These are phyloP conservation scores for Talaromyces atroroseus DNA, from an alignment of 2,329 filamentous ascomycete species.

Conservation along the genomic window DNA sequence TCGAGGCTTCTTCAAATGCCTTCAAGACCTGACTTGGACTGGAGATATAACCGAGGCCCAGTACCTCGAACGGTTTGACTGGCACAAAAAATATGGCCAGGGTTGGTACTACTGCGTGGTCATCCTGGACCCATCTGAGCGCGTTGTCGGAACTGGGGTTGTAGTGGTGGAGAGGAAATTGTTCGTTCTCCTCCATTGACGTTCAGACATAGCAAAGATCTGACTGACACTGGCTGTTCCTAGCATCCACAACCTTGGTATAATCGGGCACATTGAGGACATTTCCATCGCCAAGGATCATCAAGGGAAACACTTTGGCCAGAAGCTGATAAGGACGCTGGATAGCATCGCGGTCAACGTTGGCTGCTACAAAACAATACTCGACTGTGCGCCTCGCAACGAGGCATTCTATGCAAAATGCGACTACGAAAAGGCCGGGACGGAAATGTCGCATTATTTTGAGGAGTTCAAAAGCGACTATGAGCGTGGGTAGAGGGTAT, in stretches of 20 bases:
- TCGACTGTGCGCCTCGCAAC: conserved; percentile 8
- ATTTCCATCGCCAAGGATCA: conserved; percentile 12
- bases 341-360: conserved; percentile 8
- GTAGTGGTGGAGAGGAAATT: conserved; percentile 13
- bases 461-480: conserved; percentile 7
- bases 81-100: conserved; percentile 8
- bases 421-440: conserved; percentile 1
- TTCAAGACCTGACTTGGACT: conserved; percentile 9
- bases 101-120: conserved; percentile 14
- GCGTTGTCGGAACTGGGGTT: conserved; percentile 9
- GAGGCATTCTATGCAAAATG: conserved; percentile 12
- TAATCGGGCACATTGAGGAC: conserved; percentile 12
- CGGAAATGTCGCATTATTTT: conserved; percentile 13
- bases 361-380: conserved; percentile 13
- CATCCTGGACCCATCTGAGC: conserved; percentile 7
- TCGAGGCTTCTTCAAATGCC: conserved; percentile 12
- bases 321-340: conserved; percentile 10
- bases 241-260: conserved; percentile 12
- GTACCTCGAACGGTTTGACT: conserved; percentile 10
- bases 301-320: conserved; percentile 11
- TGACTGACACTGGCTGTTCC: not conserved
- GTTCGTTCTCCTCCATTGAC: not conserved
- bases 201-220: not conserved
- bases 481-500: conserved; percentile 1
- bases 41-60: conserved; percentile 9